Conservation (phyloP, 2,329 filamentous ascomycete species). For the Thelonectria rubi region DNA sequence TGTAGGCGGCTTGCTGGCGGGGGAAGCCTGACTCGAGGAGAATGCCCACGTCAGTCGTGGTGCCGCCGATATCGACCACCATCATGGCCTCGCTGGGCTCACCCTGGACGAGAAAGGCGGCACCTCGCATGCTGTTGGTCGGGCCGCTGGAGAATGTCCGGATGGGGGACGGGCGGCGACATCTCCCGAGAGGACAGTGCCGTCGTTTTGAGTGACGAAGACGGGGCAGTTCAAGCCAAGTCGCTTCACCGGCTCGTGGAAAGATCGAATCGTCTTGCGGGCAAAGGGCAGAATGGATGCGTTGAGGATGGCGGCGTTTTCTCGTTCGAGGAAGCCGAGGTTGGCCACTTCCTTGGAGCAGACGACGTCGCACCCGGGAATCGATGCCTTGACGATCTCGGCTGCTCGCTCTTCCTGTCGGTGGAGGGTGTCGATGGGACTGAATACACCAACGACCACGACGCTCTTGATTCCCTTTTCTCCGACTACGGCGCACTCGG, state of each 20-base stretch:
- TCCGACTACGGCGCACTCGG: slow-evolving; percentile 51
- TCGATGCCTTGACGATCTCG: slow-evolving; percentile 51
- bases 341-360: slow-evolving; percentile 62
- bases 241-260: slow-evolving; percentile 60
- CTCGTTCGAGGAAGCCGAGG: slow-evolving; percentile 66
- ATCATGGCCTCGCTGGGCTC: slow-evolving; percentile 55
- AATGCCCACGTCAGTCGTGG: slow-evolving; percentile 71
- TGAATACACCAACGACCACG: slow-evolving; percentile 61
- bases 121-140: slow-evolving; percentile 71
- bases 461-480: slow-evolving; percentile 56
- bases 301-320: slow-evolving; percentile 72
- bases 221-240: slow-evolving; percentile 63
- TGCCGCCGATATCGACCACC: slow-evolving; percentile 74
- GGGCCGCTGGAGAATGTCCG: slow-evolving; percentile 70
- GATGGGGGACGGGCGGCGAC: slow-evolving; percentile 64
- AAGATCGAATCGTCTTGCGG: slow-evolving; percentile 63
- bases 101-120: slow-evolving; percentile 63
- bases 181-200: slow-evolving; percentile 64
- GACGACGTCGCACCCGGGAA: slow-evolving; percentile 57
- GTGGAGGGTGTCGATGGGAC: slow-evolving; percentile 60
- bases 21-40: slow-evolving; percentile 70
- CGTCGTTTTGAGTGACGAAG: slow-evolving; percentile 72
- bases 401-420: slow-evolving; percentile 59
- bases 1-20: slow-evolving; percentile 69
- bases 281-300: slow-evolving; percentile 69